Evolutionary conservation across 805 yeast species (phyloP).

Genomic region (Teunomyces gatunensis): DNA sequence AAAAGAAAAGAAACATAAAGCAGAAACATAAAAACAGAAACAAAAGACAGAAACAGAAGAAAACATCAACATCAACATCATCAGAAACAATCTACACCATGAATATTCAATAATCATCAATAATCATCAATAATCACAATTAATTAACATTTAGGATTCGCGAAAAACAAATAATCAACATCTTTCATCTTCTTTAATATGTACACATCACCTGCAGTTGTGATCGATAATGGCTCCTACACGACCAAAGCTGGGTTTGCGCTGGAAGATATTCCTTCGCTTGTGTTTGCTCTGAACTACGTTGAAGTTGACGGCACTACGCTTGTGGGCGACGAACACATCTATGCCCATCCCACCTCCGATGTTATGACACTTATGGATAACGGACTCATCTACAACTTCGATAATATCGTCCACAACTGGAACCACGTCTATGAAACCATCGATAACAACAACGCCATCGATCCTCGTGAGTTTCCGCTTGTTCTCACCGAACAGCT

Average conservation of each 20-base stretch:
- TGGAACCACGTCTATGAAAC: slow-evolving; percentile 64
- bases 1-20: no score
- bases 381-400: slow-evolving; percentile 66
- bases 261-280: slow-evolving; percentile 58
- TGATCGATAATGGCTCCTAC: slow-evolving; percentile 66
- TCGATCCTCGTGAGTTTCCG: slow-evolving; percentile 62
- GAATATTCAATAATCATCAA: no score
- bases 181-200: neutral
- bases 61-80: no score
- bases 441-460: slow-evolving; percentile 40
- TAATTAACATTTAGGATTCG: no score
- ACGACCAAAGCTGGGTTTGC: slow-evolving; percentile 71
- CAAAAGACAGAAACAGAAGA: no score
- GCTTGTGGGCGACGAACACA: slow-evolving; percentile 37
- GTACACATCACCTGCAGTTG: slow-evolving; percentile 53
- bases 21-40: no score
- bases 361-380: slow-evolving; percentile 60
- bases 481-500: slow-evolving; percentile 61
- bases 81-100: no score
- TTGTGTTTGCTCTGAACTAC: slow-evolving; percentile 58
- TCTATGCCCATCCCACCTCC: slow-evolving; percentile 42
- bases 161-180: no score
- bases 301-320: slow-evolving; percentile 28
- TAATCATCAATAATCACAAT: no score
- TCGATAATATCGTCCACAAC: slow-evolving; percentile 64